These are phyloP conservation scores for Solanum tacnaense DNA, from an alignment of 257 asterid species.

Conservation along the genomic window DNA sequence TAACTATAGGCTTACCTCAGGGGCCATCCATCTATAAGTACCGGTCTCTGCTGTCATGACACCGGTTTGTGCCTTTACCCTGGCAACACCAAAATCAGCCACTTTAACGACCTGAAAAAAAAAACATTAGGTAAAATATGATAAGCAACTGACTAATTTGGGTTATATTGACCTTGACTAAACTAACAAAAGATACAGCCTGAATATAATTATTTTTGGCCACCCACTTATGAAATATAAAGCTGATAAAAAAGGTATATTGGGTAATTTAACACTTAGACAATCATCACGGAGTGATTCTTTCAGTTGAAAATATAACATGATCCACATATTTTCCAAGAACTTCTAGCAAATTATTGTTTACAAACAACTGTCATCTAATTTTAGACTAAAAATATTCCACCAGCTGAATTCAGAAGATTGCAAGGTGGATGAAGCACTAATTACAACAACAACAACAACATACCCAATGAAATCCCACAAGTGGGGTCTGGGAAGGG, in stretches of 20 bases:
- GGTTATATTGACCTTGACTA: neutral
- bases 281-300: neutral
- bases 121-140: neutral
- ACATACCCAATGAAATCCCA: neutral
- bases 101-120: conserved; percentile 80
- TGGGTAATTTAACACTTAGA: neutral
- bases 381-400: neutral
- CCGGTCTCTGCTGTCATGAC: conserved; percentile 99
- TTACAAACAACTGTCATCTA: neutral
- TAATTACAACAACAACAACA: neutral
- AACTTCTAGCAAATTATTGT: neutral
- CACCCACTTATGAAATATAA: neutral
- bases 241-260: neutral
- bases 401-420: neutral
- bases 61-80: conserved; percentile 93
- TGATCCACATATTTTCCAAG: neutral
- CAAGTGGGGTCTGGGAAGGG: neutral
- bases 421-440: neutral
- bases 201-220: neutral
- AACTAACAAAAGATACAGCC: neutral
- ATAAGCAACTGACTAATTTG: neutral
- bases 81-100: conserved; percentile 98
- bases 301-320: neutral
- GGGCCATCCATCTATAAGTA: conserved; percentile 99
- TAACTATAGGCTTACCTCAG: conserved; percentile 54